A percentile compares a stretch with the other conserved stretches of the same genome.
These are phyloP conservation scores for Penicillium argentinense DNA, from an alignment of 495 filamentous ascomycete genomes.

Conservation along the genomic window DNA sequence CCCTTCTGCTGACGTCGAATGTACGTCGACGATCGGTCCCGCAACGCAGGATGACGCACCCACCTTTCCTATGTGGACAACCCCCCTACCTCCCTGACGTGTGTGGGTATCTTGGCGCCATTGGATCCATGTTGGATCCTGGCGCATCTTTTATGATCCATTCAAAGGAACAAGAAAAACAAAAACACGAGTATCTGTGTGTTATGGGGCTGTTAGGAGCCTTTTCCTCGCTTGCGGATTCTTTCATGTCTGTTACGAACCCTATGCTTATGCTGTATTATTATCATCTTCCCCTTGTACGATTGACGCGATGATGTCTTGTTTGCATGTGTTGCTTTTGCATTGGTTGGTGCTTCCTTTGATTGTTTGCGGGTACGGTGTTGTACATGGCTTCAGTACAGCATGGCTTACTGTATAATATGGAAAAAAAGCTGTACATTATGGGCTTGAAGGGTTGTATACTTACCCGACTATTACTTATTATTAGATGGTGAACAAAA, in stretches of 20 bases:
- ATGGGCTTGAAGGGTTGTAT: not conserved
- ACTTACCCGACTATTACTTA: no score
- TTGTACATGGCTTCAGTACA: slow-evolving; percentile 17
- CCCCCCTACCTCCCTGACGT: slow-evolving; percentile 19
- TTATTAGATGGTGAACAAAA: not conserved
- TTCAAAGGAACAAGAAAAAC: slow-evolving; percentile 1
- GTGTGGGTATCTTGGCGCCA: slow-evolving; percentile 15
- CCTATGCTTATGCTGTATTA: slow-evolving; percentile 13
- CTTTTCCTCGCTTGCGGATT: slow-evolving; percentile 19
- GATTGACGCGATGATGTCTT: slow-evolving; percentile 27
- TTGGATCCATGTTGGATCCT: slow-evolving; percentile 15
- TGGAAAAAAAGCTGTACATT: slow-evolving; percentile 6
- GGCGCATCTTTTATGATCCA: slow-evolving; percentile 7
- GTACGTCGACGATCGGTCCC: slow-evolving; percentile 21
- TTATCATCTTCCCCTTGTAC: slow-evolving; percentile 23
- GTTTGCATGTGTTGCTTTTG: slow-evolving; percentile 22
- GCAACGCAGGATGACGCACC: slow-evolving; percentile 17
- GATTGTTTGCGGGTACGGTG: slow-evolving; percentile 9
- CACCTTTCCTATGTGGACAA: slow-evolving; percentile 1
- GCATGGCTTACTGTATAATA: not conserved
- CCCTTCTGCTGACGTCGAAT: slow-evolving; percentile 18
- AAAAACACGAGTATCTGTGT: slow-evolving; percentile 14
- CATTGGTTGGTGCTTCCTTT: slow-evolving; percentile 20
- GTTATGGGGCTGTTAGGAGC: slow-evolving; percentile 17
- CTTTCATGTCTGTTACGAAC: slow-evolving; percentile 29